Evolutionary conservation across 768 basidiomycete species (phyloP).

Genomic region (Chalciporus pseudorubinellus): DNA sequence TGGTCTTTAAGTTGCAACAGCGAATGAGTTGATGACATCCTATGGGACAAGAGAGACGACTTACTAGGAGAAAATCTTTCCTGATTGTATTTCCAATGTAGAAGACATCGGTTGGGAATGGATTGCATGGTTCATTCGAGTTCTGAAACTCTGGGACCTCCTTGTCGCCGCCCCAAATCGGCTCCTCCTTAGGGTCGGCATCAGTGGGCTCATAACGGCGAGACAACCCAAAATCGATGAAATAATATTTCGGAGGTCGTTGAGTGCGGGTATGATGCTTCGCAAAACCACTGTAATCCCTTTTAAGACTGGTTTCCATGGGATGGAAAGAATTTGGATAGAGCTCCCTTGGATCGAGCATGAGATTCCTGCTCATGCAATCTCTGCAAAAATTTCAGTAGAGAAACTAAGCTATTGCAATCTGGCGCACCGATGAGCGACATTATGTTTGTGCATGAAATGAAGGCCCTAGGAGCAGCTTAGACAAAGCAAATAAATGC

Average conservation of each 20-base stretch:
- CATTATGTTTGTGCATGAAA: constrained; percentile 26
- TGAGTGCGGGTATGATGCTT: constrained; percentile 30
- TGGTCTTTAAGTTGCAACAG: neutral
- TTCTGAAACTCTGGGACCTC: constrained; percentile 39
- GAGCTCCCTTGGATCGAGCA: constrained; percentile 28
- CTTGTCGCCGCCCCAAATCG: constrained; percentile 41
- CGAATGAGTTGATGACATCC: constrained; percentile 3
- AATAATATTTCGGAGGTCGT: constrained; percentile 17
- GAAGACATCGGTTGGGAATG: constrained; percentile 45
- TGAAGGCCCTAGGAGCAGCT: constrained; percentile 15
- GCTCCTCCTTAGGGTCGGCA: constrained; percentile 25
- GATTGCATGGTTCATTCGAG: constrained; percentile 27
- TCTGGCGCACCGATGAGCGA: constrained; percentile 12
- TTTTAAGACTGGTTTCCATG: constrained; percentile 4
- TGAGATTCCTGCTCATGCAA: constrained; percentile 31
- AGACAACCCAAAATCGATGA: constrained; percentile 37
- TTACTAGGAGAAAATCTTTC: constrained; percentile 32
- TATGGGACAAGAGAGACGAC: neutral
- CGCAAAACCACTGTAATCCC: constrained; percentile 18
- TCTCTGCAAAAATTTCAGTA: constrained; percentile 18
- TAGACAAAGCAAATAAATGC: neutral
- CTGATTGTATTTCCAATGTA: constrained; percentile 40
- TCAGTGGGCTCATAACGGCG: constrained; percentile 28
- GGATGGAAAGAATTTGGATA: constrained; percentile 32
- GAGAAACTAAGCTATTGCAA: too few relatives aligned